Percentiles rank a stretch among this genome's conserved stretches.
phyloP scores from a whole-genome alignment of 1,284 basidiomycete genomes.

The Trichosporon sp. region DNA sequence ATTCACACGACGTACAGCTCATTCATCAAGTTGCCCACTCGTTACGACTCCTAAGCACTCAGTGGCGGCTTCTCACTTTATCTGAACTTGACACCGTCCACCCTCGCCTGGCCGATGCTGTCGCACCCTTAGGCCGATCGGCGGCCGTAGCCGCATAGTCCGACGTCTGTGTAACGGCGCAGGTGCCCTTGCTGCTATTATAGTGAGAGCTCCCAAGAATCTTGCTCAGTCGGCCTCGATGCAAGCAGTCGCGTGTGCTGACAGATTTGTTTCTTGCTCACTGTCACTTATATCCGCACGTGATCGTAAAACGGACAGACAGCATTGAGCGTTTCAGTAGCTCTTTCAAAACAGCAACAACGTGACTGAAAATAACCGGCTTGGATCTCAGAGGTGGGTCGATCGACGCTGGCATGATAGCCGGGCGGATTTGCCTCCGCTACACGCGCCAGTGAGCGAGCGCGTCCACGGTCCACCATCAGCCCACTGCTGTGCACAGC shows the following conservation, averaged over 20 bases:
- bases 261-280: too few species aligned
- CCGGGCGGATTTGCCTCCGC: background rate
- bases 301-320: background rate
- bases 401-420: background rate
- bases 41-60: background rate
- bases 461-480: background rate
- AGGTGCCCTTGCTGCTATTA: background rate
- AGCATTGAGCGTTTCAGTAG: background rate
- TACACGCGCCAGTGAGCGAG: background rate
- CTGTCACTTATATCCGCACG: too few species aligned
- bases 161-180: background rate
- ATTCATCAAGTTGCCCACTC: background rate
- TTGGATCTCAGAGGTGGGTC: background rate
- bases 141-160: background rate
- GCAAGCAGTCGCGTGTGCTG: too few species aligned
- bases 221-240: too few species aligned
- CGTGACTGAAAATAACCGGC: background rate
- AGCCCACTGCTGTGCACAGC: background rate
- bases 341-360: background rate
- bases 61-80: background rate
- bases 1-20: too few species aligned
- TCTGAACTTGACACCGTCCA: background rate
- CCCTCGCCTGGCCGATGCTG: background rate
- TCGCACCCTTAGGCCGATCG: background rate
- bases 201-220: too few species aligned